Base-by-base conservation (phyloP, 2,329 filamentous ascomycete species). In the Catunica adiposa region DNA sequence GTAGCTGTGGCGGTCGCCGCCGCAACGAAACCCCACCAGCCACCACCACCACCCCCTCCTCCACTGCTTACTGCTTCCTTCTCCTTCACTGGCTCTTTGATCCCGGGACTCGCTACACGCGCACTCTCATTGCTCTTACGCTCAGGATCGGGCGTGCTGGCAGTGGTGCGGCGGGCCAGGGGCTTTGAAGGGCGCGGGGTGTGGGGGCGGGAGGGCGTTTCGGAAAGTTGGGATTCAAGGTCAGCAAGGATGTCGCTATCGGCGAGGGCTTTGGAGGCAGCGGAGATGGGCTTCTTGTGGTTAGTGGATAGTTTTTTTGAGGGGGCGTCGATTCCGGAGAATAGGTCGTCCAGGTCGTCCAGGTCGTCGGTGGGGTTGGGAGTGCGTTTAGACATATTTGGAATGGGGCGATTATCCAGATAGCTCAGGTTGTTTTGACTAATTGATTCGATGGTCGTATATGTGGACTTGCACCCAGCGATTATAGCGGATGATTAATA, bases 231-330 rank as follows among this genome's bases (percentile, higher is more conserved):
- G 62, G 67, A 70, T 67, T 94, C 87, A 59, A 97, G 79, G 63
- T 96, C 89, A 60, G 89, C 89, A 40, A 97, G 77, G 57, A 90
- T 80, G 66, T 95, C 89, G 62, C 86, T 77, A 63, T 83, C 76
- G 62, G 67, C 64, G 64, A 68, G 69, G 53, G 70, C 64, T 65
- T 76, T 77, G 61, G 72, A 68, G 55, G 71, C 67, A 56, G 74
- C 69, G 55, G 76, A 74, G 61, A 73, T 69, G 60, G 73, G 66
- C 64, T 75, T 75, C 65, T 79, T 79, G 64, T 75, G 75, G 57
- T 67, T 62, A n/a, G 66, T 69, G 59, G 71, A 34, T 5, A 34
- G 61, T 23, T 52, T 52, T 29, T 52, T 52, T 5, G 50, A 8
- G 56, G 71, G 69, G 59, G 67, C 65, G 61, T 76, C 71, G 63